A percentile compares a stretch with the other conserved stretches of the same genome.
Conservation (phyloP, 73 alveolate species). For the Stentor roeselii region DNA sequence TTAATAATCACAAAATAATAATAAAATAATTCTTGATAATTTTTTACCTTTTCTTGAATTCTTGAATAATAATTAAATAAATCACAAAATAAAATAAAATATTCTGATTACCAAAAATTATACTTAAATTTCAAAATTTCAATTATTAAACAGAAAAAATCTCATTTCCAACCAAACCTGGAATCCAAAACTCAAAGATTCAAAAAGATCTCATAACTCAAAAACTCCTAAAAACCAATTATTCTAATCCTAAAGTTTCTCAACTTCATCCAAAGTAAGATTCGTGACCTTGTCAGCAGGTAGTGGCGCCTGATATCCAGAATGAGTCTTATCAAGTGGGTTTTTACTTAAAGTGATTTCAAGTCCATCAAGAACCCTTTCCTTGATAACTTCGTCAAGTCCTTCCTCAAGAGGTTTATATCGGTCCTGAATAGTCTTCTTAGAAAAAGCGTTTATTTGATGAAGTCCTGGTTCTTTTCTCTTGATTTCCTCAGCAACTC, state of each 20-base stretch:
- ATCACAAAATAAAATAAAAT: too few relatives aligned
- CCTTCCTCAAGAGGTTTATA: constrained; percentile 13
- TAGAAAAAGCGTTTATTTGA: neutral
- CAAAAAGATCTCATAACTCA: too few relatives aligned
- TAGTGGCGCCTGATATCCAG: constrained; percentile 31
- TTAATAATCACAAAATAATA: too few relatives aligned
- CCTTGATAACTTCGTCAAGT: constrained; percentile 4
- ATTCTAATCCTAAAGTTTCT: constrained; percentile 13
- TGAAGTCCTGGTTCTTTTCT: constrained; percentile 23
- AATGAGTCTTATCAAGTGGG: neutral
- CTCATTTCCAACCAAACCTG: too few relatives aligned
- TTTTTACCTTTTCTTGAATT: too few relatives aligned
- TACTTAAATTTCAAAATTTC: too few relatives aligned
- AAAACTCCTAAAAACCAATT: neutral
- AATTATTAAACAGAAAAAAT: too few relatives aligned
- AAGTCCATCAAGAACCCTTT: neutral
- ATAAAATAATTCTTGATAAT: too few relatives aligned
- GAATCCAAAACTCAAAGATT: too few relatives aligned
- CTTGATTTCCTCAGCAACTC: constrained; percentile 26
- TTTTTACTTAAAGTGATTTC: constrained; percentile 2
- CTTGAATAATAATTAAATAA: too few relatives aligned
- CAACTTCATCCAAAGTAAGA: constrained; percentile 14
- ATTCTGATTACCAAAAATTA: too few relatives aligned
- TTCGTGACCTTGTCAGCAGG: constrained; percentile 12
- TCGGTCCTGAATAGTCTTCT: neutral